These are phyloP conservation scores for Polytrichum formosum DNA, from an alignment of 225 moss, liverwort and hornwort genomes.

Conservation along the genomic window DNA sequence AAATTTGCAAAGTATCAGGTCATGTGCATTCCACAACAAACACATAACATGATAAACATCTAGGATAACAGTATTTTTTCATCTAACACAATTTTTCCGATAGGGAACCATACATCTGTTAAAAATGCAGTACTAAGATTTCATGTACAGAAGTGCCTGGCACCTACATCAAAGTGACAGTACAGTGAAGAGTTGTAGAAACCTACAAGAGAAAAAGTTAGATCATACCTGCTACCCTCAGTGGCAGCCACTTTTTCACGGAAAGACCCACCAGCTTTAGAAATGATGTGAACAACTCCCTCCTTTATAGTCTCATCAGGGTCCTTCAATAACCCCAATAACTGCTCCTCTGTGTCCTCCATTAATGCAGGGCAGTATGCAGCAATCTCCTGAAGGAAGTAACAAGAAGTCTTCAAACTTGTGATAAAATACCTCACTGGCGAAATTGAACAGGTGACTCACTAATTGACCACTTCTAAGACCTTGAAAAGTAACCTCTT, in stretches of 20 bases:
- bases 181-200: too few species aligned
- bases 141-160: background rate
- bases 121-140: background rate
- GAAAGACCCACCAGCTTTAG: slow-evolving; percentile 90
- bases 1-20: background rate
- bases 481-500: too few species aligned
- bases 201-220: too few species aligned
- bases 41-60: background rate
- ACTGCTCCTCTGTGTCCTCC: slow-evolving; percentile 75
- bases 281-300: slow-evolving; percentile 88
- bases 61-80: too few species aligned
- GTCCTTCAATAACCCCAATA: slow-evolving; percentile 81
- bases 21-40: background rate
- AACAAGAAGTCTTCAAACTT: background rate
- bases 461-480: too few species aligned
- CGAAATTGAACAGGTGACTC: background rate
- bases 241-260: slow-evolving; percentile 65
- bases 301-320: slow-evolving; percentile 89
- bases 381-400: slow-evolving; percentile 69
- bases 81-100: too few species aligned
- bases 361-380: slow-evolving; percentile 80
- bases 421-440: background rate
- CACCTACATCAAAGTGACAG: background rate
- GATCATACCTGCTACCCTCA: slow-evolving; percentile 54
- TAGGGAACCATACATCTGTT: too few species aligned